Percentiles rank a stretch among this genome's conserved stretches.
Conservation (phyloP, 257 asterid species). For the Solanum virginianum region DNA sequence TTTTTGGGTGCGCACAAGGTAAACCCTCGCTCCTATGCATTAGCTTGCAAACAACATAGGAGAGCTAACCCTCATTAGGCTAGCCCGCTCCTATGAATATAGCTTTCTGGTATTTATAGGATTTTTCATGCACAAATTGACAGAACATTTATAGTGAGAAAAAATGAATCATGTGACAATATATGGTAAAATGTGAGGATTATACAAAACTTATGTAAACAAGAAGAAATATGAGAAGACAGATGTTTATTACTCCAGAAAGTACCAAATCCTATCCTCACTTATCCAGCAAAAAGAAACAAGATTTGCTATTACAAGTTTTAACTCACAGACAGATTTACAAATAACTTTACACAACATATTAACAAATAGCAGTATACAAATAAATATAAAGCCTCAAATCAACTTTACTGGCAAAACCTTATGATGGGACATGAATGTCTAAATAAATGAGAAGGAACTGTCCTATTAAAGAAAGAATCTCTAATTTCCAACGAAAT, state of each 20-base stretch:
- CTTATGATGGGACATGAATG: constrained; percentile 2
- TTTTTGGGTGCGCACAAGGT: too few species aligned
- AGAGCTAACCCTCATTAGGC: too few species aligned
- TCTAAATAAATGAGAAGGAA: neutral
- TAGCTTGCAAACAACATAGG: too few species aligned
- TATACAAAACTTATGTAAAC: neutral
- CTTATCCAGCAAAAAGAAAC: neutral
- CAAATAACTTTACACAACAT: constrained; percentile 1
- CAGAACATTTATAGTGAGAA: neutral
- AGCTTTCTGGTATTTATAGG: neutral
- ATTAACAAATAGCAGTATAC: neutral
- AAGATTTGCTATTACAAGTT: neutral
- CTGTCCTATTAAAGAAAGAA: neutral
- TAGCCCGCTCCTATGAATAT: too few species aligned
- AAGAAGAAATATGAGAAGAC: neutral
- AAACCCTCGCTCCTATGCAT: too few species aligned
- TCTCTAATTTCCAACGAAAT: neutral
- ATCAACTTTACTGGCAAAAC: neutral
- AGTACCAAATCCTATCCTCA: neutral
- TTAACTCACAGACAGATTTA: neutral
- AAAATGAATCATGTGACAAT: neutral
- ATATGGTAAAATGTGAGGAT: neutral
- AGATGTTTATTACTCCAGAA: neutral
- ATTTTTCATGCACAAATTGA: neutral
- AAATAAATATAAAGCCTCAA: neutral